These are phyloP conservation scores for Pyricularia sp. DNA, from an alignment of 2,329 filamentous ascomycete genomes.

Conservation along the genomic window DNA sequence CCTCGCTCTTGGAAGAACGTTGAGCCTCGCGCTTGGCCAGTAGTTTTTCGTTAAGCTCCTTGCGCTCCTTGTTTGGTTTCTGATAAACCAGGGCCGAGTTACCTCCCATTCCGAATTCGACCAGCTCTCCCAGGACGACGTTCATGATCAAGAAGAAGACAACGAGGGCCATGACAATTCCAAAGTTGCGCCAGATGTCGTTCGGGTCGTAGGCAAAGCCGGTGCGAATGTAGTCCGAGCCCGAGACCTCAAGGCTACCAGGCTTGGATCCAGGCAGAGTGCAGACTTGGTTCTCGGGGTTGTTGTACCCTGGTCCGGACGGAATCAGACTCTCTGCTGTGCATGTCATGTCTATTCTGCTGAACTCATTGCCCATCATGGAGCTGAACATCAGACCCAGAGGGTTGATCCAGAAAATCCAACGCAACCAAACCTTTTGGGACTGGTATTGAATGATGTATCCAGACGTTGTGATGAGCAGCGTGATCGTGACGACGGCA, in stretches of 20 bases:
- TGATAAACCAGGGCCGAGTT: constrained; percentile 70
- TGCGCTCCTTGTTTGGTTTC: constrained; percentile 58
- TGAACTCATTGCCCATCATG: constrained; percentile 85
- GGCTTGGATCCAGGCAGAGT: constrained; percentile 64
- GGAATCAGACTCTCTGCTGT: constrained; percentile 60
- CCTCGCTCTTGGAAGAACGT: constrained; percentile 33
- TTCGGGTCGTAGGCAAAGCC: constrained; percentile 57
- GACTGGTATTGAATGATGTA: constrained; percentile 75
- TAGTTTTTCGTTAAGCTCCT: constrained; percentile 55
- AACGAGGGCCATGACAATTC: constrained; percentile 70
- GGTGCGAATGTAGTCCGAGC: constrained; percentile 57
- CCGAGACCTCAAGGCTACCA: constrained; percentile 55
- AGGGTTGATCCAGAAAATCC: constrained; percentile 80
- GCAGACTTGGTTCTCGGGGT: constrained; percentile 71
- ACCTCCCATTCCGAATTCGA: constrained; percentile 73
- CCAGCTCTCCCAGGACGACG: constrained; percentile 66
- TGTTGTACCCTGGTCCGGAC: constrained; percentile 56
- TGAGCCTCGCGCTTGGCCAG: constrained; percentile 48
- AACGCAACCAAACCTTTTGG: constrained; percentile 67
- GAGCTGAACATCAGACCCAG: constrained; percentile 67
- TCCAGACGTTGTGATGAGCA: constrained; percentile 74
- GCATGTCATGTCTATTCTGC: constrained; percentile 58
- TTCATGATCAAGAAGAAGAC: constrained; percentile 67
- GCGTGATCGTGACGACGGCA: constrained; percentile 67
- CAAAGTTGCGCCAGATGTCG: constrained; percentile 76